phyloP scores from a whole-genome alignment of 1,139 yeast genomes.

The Debaryomyces nepalensis region DNA sequence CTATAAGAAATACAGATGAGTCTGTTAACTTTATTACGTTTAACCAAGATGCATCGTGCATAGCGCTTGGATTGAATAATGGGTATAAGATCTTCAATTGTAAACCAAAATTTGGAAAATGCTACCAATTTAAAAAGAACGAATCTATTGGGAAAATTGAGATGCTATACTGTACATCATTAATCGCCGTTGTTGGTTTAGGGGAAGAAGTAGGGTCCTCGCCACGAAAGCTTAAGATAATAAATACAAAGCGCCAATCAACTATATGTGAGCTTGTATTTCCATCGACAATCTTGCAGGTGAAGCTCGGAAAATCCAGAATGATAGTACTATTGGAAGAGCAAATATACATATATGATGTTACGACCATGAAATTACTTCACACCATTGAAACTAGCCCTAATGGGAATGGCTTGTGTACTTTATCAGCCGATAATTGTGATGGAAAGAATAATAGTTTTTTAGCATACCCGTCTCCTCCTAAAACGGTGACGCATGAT shows the following conservation, averaged over 20 bases:
- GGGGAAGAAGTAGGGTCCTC: conserved; percentile 84
- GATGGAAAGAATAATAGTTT: conserved; percentile 55
- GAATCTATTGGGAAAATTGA: conserved; percentile 78
- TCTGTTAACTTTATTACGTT: conserved; percentile 67
- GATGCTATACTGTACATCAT: conserved; percentile 88
- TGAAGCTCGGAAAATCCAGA: conserved; percentile 74
- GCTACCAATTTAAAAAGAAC: conserved; percentile 54
- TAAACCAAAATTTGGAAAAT: conserved; percentile 80
- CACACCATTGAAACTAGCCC: conserved; percentile 88
- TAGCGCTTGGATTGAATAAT: conserved; percentile 75
- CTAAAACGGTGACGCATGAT: conserved; percentile 51
- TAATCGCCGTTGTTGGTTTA: conserved; percentile 83
- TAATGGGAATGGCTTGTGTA: conserved; percentile 63
- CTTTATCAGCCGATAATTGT: conserved; percentile 62
- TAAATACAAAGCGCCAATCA: conserved; percentile 76
- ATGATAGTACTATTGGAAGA: conserved; percentile 79
- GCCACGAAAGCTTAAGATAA: conserved; percentile 77
- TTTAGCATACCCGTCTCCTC: conserved; percentile 90
- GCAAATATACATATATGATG: conserved; percentile 88
- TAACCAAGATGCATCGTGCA: conserved; percentile 89
- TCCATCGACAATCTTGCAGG: conserved; percentile 80
- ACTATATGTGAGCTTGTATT: conserved; percentile 87
- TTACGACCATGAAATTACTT: conserved; percentile 80
- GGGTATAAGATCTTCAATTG: conserved; percentile 90
- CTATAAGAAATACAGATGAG: conserved; percentile 20